Evolutionary conservation across 177 flowering plant species (phyloP).

Genomic region (Vitis hybrid): DNA sequence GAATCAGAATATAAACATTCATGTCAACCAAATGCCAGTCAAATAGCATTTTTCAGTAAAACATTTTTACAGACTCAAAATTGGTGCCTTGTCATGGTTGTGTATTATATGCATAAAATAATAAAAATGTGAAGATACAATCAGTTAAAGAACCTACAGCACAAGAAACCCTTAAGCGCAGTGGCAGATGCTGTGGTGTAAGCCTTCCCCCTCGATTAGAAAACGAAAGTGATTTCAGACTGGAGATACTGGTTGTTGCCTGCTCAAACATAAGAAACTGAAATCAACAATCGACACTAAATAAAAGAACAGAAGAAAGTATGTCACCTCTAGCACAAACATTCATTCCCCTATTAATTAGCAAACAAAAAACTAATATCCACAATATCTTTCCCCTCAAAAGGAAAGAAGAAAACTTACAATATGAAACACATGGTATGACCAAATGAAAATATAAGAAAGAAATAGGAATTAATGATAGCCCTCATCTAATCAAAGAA

Average conservation of each 20-base stretch:
- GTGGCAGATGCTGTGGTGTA: conserved; percentile 19
- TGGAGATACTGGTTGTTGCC: conserved; percentile 31
- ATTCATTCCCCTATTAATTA: neutral
- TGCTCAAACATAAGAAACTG: conserved; percentile 16
- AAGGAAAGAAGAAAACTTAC: too few species aligned
- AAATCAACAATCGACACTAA: neutral
- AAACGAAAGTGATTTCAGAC: conserved; percentile 37
- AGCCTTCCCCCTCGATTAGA: conserved; percentile 33
- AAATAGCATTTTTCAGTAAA: neutral
- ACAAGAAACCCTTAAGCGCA: conserved; percentile 41
- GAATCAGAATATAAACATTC: too few species aligned
- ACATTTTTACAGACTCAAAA: too few species aligned
- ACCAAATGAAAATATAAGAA: too few species aligned
- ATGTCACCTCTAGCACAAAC: neutral
- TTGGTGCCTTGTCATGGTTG: neutral
- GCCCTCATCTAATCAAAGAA: too few species aligned
- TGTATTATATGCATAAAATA: neutral
- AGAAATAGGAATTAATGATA: too few species aligned
- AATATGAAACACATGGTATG: too few species aligned
- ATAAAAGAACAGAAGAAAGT: neutral
- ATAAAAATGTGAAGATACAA: neutral
- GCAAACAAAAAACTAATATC: neutral
- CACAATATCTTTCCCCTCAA: neutral
- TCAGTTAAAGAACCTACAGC: conserved; percentile 39
- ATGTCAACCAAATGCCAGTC: neutral